These are phyloP conservation scores for Gypsophila paniculata DNA, from an alignment of 179 eudicot genomes.

Conservation along the genomic window DNA sequence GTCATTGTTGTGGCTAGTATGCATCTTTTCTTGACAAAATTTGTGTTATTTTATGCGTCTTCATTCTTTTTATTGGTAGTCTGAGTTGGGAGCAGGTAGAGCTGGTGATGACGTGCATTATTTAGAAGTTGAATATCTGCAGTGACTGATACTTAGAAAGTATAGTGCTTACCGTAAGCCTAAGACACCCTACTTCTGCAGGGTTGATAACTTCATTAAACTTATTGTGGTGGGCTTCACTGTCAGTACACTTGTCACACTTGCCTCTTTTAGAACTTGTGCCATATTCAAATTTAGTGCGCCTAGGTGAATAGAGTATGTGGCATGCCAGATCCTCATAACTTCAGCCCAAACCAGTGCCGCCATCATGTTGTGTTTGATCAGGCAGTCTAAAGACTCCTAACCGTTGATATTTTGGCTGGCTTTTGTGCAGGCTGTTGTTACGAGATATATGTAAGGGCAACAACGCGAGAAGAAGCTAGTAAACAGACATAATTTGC, in stretches of 20 bases:
- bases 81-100: neutral
- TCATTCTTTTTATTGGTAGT: neutral
- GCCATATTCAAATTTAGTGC: too few species aligned
- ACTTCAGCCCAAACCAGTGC: too few species aligned
- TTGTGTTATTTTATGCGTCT: neutral
- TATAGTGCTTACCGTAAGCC: neutral
- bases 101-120: neutral
- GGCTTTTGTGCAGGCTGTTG: conserved; percentile 53
- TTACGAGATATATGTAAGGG: conserved; percentile 65
- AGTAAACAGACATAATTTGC: conserved; percentile 34
- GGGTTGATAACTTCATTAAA: neutral
- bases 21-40: conserved; percentile 16
- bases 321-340: too few species aligned
- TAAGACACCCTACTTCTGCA: too few species aligned
- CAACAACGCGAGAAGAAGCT: conserved; percentile 49
- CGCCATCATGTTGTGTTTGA: too few species aligned
- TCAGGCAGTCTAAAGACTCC: too few species aligned
- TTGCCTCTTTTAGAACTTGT: too few species aligned
- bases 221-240: neutral
- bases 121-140: neutral
- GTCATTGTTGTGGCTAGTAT: conserved; percentile 75
- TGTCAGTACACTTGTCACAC: too few species aligned
- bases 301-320: too few species aligned
- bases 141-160: neutral
- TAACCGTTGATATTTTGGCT: neutral